phyloP scores from a whole-genome alignment of 2,329 filamentous ascomycete genomes.

The Calonectria montana region DNA sequence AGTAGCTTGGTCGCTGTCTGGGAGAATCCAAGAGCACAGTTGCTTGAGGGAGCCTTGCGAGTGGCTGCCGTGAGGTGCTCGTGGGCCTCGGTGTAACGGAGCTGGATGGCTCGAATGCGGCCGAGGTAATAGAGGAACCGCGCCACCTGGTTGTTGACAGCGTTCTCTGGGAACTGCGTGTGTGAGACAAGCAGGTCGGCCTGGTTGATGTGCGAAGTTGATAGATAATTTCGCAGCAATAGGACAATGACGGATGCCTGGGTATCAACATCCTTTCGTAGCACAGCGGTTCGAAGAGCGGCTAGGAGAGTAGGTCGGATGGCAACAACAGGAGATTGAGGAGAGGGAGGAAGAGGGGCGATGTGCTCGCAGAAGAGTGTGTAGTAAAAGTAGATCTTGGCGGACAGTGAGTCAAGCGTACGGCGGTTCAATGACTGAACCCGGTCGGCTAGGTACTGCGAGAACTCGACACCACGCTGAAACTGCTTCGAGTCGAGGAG shows the following conservation, averaged over 20 bases:
- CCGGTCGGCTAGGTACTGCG: constrained; percentile 82
- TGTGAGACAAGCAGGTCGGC: constrained; percentile 96
- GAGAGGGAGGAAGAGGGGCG: constrained; percentile 86
- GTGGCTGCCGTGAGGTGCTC: constrained; percentile 93
- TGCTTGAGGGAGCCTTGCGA: constrained; percentile 91
- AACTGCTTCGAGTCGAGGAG: constrained; percentile 88
- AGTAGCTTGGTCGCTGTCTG: constrained; percentile 97
- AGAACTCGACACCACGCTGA: constrained; percentile 86
- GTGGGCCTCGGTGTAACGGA: constrained; percentile 96
- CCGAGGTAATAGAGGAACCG: constrained; percentile 98
- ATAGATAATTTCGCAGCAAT: constrained; percentile 93
- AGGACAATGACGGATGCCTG: constrained; percentile 96
- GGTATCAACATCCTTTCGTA: constrained; percentile 97
- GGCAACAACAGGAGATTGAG: constrained; percentile 85
- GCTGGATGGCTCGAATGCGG: constrained; percentile 94
- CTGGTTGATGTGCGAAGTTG: constrained; percentile 96
- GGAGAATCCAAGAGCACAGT: constrained; percentile 91
- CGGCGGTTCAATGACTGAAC: constrained; percentile 92
- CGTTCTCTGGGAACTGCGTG: constrained; percentile 92
- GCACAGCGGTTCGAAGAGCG: constrained; percentile 91
- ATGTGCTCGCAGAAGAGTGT: constrained; percentile 95
- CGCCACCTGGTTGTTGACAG: constrained; percentile 97
- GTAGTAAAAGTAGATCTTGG: constrained; percentile 98
- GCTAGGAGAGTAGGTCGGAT: constrained; percentile 89
- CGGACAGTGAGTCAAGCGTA: constrained; percentile 91